Evolutionary conservation across 371 early-diverging fungal genomes (phyloP).

Genomic region (Mortierella sp.): DNA sequence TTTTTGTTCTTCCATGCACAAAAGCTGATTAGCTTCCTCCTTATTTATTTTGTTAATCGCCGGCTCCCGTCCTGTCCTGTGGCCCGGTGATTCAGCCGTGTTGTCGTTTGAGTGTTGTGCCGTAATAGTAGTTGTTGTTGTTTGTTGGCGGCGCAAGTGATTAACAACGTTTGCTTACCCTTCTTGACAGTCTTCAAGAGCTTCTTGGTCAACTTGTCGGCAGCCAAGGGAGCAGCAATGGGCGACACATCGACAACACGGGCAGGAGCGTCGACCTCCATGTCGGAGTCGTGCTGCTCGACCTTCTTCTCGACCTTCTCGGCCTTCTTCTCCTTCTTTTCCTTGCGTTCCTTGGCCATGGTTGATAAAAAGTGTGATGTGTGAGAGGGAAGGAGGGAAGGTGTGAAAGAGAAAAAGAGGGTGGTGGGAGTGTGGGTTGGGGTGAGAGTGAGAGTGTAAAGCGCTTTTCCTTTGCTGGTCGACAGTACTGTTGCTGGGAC

Average conservation of each 20-base stretch:
- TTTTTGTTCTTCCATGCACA: not conserved
- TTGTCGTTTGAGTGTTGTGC: not conserved
- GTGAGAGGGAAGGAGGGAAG: conserved; percentile 5
- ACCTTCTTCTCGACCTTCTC: conserved; percentile 45
- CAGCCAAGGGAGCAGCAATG: conserved; percentile 95
- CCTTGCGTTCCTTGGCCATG: conserved; percentile 67
- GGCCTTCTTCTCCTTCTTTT: conserved; percentile 65
- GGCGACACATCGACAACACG: conserved; percentile 68
- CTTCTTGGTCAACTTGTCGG: conserved; percentile 93
- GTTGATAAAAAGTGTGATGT: conserved; percentile 24
- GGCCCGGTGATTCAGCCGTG: not conserved
- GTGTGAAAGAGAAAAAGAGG: not conserved
- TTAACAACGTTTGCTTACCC: conserved; percentile 66
- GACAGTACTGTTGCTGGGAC: not conserved
- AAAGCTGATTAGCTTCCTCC: not conserved
- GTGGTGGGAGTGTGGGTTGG: not conserved
- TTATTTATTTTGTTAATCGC: not conserved
- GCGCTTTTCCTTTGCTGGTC: not conserved
- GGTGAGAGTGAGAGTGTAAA: conserved; percentile 1
- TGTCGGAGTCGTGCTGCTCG: conserved; percentile 48
- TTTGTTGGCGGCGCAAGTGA: not conserved
- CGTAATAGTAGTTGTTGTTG: not conserved
- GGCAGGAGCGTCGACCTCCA: conserved; percentile 56
- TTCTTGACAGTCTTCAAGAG: conserved; percentile 92
- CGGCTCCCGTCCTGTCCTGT: not conserved